Percentiles rank a stretch among this genome's conserved stretches.
phyloP scores from a whole-genome alignment of 2,329 filamentous ascomycete genomes.

The Aspergillus chevalieri region DNA sequence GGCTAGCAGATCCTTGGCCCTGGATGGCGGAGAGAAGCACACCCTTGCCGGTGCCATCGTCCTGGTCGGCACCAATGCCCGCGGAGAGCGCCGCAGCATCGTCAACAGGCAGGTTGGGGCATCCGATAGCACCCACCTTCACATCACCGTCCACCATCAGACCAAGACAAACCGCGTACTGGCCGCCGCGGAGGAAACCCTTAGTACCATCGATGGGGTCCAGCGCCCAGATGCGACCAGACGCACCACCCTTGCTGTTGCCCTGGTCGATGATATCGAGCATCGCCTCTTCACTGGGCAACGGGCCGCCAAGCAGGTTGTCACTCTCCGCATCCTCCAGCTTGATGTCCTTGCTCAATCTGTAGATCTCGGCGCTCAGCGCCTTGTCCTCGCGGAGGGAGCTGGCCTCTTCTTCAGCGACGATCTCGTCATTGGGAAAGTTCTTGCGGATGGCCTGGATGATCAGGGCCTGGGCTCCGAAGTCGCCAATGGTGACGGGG shows the following conservation, averaged over 20 bases:
- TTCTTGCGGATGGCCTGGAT: conserved; percentile 81
- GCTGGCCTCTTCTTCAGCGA: conserved; percentile 89
- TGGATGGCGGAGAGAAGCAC: conserved; percentile 81
- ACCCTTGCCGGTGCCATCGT: conserved; percentile 68
- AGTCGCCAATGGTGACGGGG: conserved; percentile 95
- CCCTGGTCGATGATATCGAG: conserved; percentile 53
- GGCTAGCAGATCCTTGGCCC: conserved; percentile 73
- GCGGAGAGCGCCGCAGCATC: conserved; percentile 65
- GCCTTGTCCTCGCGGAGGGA: conserved; percentile 65
- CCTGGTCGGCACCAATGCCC: conserved; percentile 67
- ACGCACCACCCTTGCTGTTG: conserved; percentile 35
- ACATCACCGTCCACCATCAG: conserved; percentile 91
- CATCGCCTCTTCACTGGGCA: conserved; percentile 59
- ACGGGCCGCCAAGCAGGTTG: conserved; percentile 61
- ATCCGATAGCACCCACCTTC: conserved; percentile 88
- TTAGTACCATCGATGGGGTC: conserved; percentile 98
- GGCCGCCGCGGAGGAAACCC: conserved; percentile 89
- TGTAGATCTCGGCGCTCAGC: conserved; percentile 74
- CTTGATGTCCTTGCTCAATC: conserved; percentile 66
- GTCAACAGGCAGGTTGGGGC: conserved; percentile 88
- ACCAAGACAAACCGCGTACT: conserved; percentile 92
- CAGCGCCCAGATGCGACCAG: conserved; percentile 77
- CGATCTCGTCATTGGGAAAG: conserved; percentile 85
- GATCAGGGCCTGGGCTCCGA: conserved; percentile 93
- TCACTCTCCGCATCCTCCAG: conserved; percentile 63